Percentiles rank a stretch among this genome's conserved stretches.
Evolutionary conservation across 2,329 filamentous ascomycete species (phyloP).

Genomic region (Phyllosticta capitalensis): DNA sequence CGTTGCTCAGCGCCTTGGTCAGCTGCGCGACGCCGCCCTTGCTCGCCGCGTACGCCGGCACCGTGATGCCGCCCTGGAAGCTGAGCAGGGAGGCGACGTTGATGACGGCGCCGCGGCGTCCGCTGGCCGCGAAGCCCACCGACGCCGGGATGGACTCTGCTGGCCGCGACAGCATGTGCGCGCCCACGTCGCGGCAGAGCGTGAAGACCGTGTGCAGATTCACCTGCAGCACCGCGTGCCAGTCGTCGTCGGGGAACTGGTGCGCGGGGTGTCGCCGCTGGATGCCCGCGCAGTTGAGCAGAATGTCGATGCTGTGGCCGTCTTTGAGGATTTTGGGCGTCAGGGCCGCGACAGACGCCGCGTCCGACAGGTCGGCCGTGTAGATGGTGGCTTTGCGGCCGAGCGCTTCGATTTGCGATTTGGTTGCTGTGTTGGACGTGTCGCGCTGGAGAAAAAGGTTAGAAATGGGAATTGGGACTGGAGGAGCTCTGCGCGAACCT

Average conservation of each 20-base stretch:
- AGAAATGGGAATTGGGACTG: background rate
- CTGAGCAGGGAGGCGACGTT: slow-evolving; percentile 74
- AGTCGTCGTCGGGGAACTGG: slow-evolving; percentile 66
- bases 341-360: slow-evolving; percentile 51
- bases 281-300: slow-evolving; percentile 81
- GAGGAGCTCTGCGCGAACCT: slow-evolving; percentile 25
- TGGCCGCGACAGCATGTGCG: slow-evolving; percentile 60
- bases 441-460: slow-evolving; percentile 40
- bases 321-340: slow-evolving; percentile 52
- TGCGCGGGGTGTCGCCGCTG: slow-evolving; percentile 69
- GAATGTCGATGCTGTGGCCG: slow-evolving; percentile 58
- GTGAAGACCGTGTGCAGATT: slow-evolving; percentile 78
- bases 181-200: slow-evolving; percentile 65
- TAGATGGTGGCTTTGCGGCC: slow-evolving; percentile 60
- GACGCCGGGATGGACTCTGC: slow-evolving; percentile 17
- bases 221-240: slow-evolving; percentile 73
- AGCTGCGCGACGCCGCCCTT: slow-evolving; percentile 81
- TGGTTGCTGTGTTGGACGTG: slow-evolving; percentile 47
- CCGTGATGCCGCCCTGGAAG: slow-evolving; percentile 80
- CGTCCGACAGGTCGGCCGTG: slow-evolving; percentile 57
- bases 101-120: slow-evolving; percentile 62
- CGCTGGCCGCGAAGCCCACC: slow-evolving; percentile 27
- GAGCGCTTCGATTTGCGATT: slow-evolving; percentile 52
- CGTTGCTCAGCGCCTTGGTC: slow-evolving; percentile 77
- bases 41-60: slow-evolving; percentile 76